Evolutionary conservation across 768 basidiomycete genomes (phyloP).

Genomic region (Mycena pura): DNA sequence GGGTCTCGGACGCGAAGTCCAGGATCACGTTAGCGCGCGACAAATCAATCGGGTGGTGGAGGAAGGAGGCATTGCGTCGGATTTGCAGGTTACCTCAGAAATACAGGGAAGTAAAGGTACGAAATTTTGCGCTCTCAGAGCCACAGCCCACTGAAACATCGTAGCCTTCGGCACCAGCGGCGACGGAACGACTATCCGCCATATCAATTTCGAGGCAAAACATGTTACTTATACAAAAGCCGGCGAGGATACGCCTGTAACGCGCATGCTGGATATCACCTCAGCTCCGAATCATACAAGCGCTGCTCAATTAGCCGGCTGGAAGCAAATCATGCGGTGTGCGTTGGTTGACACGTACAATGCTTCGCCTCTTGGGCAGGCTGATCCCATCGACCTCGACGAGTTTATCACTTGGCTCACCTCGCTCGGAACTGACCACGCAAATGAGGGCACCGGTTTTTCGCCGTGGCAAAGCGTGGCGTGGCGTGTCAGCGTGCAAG

Average conservation of each 20-base stretch:
- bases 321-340: constrained; percentile 11
- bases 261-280: constrained; percentile 20
- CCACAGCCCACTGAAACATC: too few species aligned
- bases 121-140: too few species aligned
- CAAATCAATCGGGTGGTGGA: background rate
- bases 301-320: constrained; percentile 30
- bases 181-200: constrained; percentile 31
- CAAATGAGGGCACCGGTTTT: too few species aligned
- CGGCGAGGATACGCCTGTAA: background rate
- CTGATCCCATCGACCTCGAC: background rate
- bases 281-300: constrained; percentile 32
- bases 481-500: too few species aligned
- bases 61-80: constrained; percentile 7
- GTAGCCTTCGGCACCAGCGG: constrained; percentile 28
- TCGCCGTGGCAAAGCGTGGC: too few species aligned
- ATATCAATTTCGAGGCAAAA: constrained; percentile 27
- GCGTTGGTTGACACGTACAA: constrained; percentile 25
- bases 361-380: constrained; percentile 7
- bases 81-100: background rate
- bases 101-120: too few species aligned
- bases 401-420: constrained; percentile 23
- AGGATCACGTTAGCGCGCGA: background rate
- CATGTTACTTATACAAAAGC: background rate
- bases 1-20: background rate
- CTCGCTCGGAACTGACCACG: constrained; percentile 31